phyloP scores from a whole-genome alignment of 306 rosid species.

The Biancaea sappan region DNA sequence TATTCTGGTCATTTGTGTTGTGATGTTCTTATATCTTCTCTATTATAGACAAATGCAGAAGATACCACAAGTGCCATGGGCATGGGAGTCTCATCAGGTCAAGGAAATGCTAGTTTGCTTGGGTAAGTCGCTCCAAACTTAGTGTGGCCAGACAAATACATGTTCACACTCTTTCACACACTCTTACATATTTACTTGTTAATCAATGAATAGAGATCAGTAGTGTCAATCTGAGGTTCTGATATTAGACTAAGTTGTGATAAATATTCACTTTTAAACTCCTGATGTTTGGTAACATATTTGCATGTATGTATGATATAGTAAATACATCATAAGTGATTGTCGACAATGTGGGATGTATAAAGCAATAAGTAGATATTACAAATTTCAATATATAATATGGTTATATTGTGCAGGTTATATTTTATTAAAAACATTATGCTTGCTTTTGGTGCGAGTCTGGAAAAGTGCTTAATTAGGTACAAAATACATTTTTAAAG shows the following conservation, averaged over 20 bases:
- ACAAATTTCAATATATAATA: not conserved
- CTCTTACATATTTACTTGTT: conserved; percentile 9
- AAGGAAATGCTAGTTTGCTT: conserved; percentile 89
- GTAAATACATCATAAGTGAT: not conserved
- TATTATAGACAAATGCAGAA: conserved; percentile 64
- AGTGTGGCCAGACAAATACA: not conserved
- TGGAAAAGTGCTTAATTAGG: conserved; percentile 1
- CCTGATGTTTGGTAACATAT: not conserved
- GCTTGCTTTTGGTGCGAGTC: conserved; percentile 20
- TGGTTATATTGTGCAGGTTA: too few relatives aligned
- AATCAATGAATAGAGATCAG: not conserved
- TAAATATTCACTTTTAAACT: conserved; percentile 1
- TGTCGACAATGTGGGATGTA: not conserved
- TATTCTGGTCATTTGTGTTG: conserved; percentile 28
- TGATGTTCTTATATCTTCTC: conserved; percentile 25
- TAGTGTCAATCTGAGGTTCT: not conserved
- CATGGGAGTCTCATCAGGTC: conserved; percentile 59
- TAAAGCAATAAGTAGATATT: not conserved
- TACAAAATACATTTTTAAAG: conserved; percentile 3
- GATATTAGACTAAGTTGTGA: not conserved
- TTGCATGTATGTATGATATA: not conserved
- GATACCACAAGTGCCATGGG: conserved; percentile 56
- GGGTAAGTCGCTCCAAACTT: conserved; percentile 63
- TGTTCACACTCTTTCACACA: not conserved
- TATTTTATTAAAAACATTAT: too few relatives aligned